Evolutionary conservation across 148 eudicot species (phyloP).

Genomic region (Suaeda aralocaspica): DNA sequence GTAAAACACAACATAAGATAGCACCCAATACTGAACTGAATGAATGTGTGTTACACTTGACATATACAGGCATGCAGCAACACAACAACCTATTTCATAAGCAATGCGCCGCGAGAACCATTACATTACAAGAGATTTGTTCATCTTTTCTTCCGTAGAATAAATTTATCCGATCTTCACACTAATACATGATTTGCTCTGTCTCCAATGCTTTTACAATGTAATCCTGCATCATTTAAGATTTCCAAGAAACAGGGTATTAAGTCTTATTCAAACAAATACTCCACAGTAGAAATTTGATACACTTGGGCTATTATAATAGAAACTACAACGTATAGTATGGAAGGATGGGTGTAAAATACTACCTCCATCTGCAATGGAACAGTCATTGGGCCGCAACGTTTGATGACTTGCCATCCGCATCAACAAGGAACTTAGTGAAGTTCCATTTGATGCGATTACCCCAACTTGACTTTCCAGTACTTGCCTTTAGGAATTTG

Average conservation of each 20-base stretch:
- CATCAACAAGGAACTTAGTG: conserved; percentile 74
- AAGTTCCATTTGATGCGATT: conserved; percentile 84
- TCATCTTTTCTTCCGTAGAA: neutral
- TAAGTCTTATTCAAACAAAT: too few relatives aligned
- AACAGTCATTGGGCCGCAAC: conserved; percentile 43
- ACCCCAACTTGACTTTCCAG: conserved; percentile 38
- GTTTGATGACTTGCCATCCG: conserved; percentile 60
- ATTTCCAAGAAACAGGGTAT: too few relatives aligned
- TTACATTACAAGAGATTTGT: neutral
- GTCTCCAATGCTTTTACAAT: conserved; percentile 5
- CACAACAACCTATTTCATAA: neutral
- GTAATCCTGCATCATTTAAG: neutral
- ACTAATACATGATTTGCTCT: neutral
- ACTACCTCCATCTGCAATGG: conserved; percentile 63
- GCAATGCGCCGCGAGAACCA: neutral
- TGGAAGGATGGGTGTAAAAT: too few relatives aligned
- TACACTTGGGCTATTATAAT: too few relatives aligned
- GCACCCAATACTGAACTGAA: too few relatives aligned
- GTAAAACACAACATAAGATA: too few relatives aligned
- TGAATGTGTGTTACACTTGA: neutral
- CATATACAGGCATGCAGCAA: neutral
- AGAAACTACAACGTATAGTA: too few relatives aligned
- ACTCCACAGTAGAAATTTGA: too few relatives aligned
- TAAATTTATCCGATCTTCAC: neutral
- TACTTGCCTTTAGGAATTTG: conserved; percentile 62